phyloP scores from a whole-genome alignment of 352 stramenopile genomes.

The Phytopythium sindhum region DNA sequence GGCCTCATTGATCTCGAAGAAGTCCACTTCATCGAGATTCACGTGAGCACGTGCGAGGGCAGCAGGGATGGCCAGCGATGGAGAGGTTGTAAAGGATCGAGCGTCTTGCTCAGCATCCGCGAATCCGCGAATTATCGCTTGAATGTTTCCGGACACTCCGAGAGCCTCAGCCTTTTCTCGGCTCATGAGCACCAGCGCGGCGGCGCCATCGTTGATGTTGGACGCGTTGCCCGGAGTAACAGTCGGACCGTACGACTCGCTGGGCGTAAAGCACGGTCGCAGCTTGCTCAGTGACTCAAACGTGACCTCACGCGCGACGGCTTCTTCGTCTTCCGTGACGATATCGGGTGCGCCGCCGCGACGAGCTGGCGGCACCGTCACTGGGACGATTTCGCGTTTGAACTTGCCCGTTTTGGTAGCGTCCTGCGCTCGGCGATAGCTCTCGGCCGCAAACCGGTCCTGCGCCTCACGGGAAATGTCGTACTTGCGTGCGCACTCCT shows the following conservation, averaged over 20 bases:
- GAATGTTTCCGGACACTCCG: constrained; percentile 47
- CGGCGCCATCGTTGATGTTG: constrained; percentile 94
- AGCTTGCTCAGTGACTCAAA: constrained; percentile 84
- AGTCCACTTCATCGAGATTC: constrained; percentile 88
- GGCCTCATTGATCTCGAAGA: constrained; percentile 98
- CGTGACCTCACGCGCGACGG: constrained; percentile 65
- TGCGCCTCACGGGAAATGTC: constrained; percentile 89
- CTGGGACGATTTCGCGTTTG: constrained; percentile 72
- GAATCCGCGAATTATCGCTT: constrained; percentile 69
- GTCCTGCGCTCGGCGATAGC: constrained; percentile 81
- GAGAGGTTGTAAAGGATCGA: constrained; percentile 92
- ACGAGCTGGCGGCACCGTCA: constrained; percentile 59
- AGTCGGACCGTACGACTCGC: constrained; percentile 67
- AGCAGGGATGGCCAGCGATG: constrained; percentile 89
- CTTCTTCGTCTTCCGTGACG: constrained; percentile 89
- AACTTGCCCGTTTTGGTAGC: constrained; percentile 66
- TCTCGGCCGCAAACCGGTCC: constrained; percentile 91
- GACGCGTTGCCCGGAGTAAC: constrained; percentile 95
- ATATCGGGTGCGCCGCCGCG: constrained; percentile 21
- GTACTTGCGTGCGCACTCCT: constrained; percentile 88
- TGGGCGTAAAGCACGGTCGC: constrained; percentile 87
- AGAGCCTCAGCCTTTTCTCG: constrained; percentile 61
- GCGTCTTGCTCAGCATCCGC: constrained; percentile 78
- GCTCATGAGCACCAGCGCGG: constrained; percentile 93
- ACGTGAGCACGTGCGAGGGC: constrained; percentile 79